Evolutionary conservation across 305 asterid genomes (phyloP).

Genomic region (Solanum aculeatissimum): DNA sequence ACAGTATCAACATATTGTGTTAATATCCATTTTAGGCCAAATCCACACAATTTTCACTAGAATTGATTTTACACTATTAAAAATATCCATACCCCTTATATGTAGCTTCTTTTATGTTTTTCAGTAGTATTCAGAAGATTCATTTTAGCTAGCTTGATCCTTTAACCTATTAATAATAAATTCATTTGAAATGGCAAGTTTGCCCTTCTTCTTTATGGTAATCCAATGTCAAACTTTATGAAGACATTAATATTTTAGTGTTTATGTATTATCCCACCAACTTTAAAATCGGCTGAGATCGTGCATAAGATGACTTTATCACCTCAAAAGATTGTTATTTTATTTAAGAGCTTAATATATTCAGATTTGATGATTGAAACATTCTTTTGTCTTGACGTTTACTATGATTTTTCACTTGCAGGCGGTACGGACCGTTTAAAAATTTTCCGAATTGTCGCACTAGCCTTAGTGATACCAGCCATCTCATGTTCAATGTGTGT

Average conservation of each 20-base stretch:
- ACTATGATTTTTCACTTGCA: conserved; percentile 5
- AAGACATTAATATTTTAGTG: not conserved
- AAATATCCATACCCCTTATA: not conserved
- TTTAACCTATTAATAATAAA: not conserved
- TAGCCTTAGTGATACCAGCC: conserved; percentile 52
- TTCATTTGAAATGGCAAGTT: not conserved
- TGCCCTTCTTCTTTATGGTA: not conserved
- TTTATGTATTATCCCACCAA: not conserved
- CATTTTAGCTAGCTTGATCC: not conserved
- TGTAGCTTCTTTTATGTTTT: not conserved
- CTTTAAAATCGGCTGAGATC: not conserved
- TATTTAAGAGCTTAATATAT: not conserved
- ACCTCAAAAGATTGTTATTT: not conserved
- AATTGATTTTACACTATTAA: not conserved
- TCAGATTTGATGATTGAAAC: not conserved
- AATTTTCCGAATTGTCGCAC: conserved; percentile 34
- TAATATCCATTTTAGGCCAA: not conserved
- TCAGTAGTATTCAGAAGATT: not conserved
- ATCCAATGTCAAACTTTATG: not conserved
- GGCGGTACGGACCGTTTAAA: conserved; percentile 17
- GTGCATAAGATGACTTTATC: not conserved
- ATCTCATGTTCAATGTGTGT: conserved; percentile 22
- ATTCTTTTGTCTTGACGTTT: not conserved
- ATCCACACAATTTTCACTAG: not conserved
- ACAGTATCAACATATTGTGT: not conserved